Evolutionary conservation across 768 basidiomycete species (phyloP).

Genomic region (Gloeophyllum trabeum): DNA sequence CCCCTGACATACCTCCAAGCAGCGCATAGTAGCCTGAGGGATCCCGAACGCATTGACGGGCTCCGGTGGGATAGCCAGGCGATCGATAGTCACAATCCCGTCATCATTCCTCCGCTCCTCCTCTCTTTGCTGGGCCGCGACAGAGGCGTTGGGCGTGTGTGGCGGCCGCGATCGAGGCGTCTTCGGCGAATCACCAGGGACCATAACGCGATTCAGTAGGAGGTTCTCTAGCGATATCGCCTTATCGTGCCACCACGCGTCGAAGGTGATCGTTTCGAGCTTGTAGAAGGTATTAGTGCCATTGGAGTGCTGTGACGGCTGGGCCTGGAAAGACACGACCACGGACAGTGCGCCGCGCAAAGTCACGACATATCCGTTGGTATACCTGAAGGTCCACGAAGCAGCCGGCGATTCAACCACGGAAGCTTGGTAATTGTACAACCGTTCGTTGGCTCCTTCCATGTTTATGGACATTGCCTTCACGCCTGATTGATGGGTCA

Average conservation of each 20-base stretch:
- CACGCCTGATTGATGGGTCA: slow-evolving; percentile 77
- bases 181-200: slow-evolving; percentile 26
- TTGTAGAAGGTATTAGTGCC: slow-evolving; percentile 28
- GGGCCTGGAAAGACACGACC: slow-evolving; percentile 28
- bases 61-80: slow-evolving; percentile 63
- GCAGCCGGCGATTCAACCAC: slow-evolving; percentile 65
- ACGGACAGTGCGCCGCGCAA: slow-evolving; percentile 66
- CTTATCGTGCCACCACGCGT: slow-evolving; percentile 65
- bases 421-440: slow-evolving; percentile 29
- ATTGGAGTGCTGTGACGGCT: slow-evolving; percentile 5
- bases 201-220: slow-evolving; percentile 32
- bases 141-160: slow-evolving; percentile 11
- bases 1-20: slow-evolving; percentile 69
- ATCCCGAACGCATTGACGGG: slow-evolving; percentile 86
- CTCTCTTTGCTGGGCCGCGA: neutral
- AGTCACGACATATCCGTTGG: slow-evolving; percentile 69
- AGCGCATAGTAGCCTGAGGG: slow-evolving; percentile 82
- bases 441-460: slow-evolving; percentile 66
- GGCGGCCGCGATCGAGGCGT: slow-evolving; percentile 11
- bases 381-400: slow-evolving; percentile 75
- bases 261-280: slow-evolving; percentile 67
- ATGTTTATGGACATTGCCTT: slow-evolving; percentile 73
- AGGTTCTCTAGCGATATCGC: slow-evolving; percentile 59
- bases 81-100: slow-evolving; percentile 45
- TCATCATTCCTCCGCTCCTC: slow-evolving; percentile 29